A percentile compares a stretch with the other conserved stretches of the same genome.
Conservation (phyloP, 495 filamentous ascomycete species). For the Viridothelium virens region DNA sequence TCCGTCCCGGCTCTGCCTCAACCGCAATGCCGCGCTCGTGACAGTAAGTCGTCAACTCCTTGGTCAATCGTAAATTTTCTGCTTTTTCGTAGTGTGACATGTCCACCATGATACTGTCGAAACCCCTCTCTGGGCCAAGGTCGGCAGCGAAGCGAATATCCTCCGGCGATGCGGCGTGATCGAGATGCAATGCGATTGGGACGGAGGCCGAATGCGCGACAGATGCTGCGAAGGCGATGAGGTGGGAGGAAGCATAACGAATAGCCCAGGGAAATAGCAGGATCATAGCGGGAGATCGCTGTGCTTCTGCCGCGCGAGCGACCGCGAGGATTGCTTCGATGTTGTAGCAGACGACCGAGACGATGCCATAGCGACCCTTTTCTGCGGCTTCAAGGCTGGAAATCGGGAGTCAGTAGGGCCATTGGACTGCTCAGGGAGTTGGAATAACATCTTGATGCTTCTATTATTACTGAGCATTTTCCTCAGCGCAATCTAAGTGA, state of each 20-base stretch:
- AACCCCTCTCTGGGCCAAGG: constrained; percentile 12
- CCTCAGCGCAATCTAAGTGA: background rate
- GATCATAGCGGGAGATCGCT: constrained; percentile 14
- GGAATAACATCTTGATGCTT: constrained; percentile 47
- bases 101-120: constrained; percentile 29
- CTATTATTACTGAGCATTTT: constrained; percentile 42
- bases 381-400: constrained; percentile 7
- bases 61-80: constrained; percentile 63
- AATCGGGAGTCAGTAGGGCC: constrained; percentile 1
- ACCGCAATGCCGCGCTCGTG: constrained; percentile 65
- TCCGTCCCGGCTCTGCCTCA: constrained; percentile 71
- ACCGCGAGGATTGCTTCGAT: constrained; percentile 15
- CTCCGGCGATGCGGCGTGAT: constrained; percentile 21
- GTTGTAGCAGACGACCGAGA: constrained; percentile 12
- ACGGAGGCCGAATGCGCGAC: constrained; percentile 50
- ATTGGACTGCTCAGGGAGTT: background rate
- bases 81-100: constrained; percentile 60
- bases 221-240: constrained; percentile 54
- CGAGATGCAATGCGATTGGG: constrained; percentile 20
- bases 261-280: constrained; percentile 17
- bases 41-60: constrained; percentile 62
- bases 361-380: constrained; percentile 11
- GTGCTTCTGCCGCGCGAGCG: constrained; percentile 12
- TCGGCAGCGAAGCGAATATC: constrained; percentile 21
- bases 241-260: constrained; percentile 36